These are phyloP conservation scores for Hyaloscypha bicolor DNA, from an alignment of 495 filamentous ascomycete species.

Conservation along the genomic window DNA sequence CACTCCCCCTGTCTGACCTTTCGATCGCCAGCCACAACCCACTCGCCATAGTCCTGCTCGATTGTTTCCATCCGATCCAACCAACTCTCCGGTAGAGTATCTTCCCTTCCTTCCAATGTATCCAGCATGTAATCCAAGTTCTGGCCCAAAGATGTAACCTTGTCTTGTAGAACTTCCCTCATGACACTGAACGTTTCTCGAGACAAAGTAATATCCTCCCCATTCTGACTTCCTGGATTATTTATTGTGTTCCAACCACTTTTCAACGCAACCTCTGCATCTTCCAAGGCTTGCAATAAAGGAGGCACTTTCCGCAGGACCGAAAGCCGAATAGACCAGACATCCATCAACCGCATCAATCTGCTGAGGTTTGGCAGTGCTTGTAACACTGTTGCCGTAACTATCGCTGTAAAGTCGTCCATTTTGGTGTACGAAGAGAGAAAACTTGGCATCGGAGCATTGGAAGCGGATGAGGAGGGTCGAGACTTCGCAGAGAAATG, in stretches of 20 bases:
- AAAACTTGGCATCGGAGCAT: constrained; percentile 46
- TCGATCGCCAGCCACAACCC: constrained; percentile 52
- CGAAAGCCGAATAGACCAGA: constrained; percentile 75
- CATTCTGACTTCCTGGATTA: constrained; percentile 17
- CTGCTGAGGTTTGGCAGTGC: constrained; percentile 80
- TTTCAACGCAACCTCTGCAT: constrained; percentile 62
- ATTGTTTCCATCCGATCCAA: constrained; percentile 79
- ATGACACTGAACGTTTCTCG: constrained; percentile 62
- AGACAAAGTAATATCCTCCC: constrained; percentile 9
- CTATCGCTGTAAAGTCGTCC: constrained; percentile 84
- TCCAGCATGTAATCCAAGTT: constrained; percentile 84
- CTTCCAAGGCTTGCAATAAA: constrained; percentile 65
- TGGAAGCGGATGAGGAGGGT: constrained; percentile 46
- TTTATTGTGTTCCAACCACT: constrained; percentile 64
- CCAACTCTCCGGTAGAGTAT: constrained; percentile 86
- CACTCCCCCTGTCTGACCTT: constrained; percentile 32
- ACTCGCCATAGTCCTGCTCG: constrained; percentile 78
- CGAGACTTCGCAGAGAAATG: constrained; percentile 62
- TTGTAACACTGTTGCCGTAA: constrained; percentile 86
- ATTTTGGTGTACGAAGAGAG: constrained; percentile 49
- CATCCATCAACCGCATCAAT: constrained; percentile 65
- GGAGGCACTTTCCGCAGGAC: constrained; percentile 72
- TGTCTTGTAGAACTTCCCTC: constrained; percentile 63
- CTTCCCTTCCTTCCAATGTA: constrained; percentile 75
- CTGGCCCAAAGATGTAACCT: constrained; percentile 69